These are phyloP conservation scores for Sclerotinia subarctica DNA, from an alignment of 2,329 filamentous ascomycete genomes.

Conservation along the genomic window DNA sequence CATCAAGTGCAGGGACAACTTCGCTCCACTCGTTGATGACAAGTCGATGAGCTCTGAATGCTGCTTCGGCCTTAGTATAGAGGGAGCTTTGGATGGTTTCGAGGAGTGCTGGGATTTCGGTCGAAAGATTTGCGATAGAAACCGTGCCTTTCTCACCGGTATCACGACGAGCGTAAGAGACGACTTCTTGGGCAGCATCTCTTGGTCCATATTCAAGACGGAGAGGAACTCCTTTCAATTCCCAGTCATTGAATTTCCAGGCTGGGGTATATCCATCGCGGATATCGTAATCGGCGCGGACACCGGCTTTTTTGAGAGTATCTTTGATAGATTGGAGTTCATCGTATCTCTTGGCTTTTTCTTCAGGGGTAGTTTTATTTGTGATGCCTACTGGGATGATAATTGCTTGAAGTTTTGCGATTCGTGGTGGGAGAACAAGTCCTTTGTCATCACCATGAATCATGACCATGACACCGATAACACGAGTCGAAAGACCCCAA, in stretches of 20 bases:
- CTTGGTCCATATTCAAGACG: slow-evolving; percentile 95
- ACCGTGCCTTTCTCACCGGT: slow-evolving; percentile 80
- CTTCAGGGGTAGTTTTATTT: slow-evolving; percentile 79
- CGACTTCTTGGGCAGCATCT: slow-evolving; percentile 80
- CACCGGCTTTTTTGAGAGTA: slow-evolving; percentile 66
- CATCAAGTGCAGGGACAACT: slow-evolving; percentile 84
- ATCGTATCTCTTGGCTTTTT: slow-evolving; percentile 70
- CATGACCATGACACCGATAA: slow-evolving; percentile 98
- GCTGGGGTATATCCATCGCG: slow-evolving; percentile 89
- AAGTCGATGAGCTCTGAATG: slow-evolving; percentile 78
- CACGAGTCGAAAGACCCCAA: slow-evolving; percentile 95
- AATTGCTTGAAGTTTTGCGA: slow-evolving; percentile 81
- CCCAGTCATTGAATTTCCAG: slow-evolving; percentile 99
- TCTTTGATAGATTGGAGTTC: slow-evolving; percentile 69
- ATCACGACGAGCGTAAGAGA: slow-evolving; percentile 85
- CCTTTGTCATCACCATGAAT: slow-evolving; percentile 96
- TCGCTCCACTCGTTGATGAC: slow-evolving; percentile 84
- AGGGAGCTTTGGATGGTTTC: slow-evolving; percentile 88
- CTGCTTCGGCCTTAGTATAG: slow-evolving; percentile 66
- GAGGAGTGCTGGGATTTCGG: slow-evolving; percentile 74
- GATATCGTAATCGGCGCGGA: slow-evolving; percentile 78
- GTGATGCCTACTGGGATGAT: slow-evolving; percentile 92
- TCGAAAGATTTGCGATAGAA: slow-evolving; percentile 68
- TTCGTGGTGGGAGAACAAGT: slow-evolving; percentile 85
- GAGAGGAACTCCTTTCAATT: slow-evolving; percentile 90